Conservation (phyloP, 352 stramenopile genomes). For the Pythium guiyangense region DNA sequence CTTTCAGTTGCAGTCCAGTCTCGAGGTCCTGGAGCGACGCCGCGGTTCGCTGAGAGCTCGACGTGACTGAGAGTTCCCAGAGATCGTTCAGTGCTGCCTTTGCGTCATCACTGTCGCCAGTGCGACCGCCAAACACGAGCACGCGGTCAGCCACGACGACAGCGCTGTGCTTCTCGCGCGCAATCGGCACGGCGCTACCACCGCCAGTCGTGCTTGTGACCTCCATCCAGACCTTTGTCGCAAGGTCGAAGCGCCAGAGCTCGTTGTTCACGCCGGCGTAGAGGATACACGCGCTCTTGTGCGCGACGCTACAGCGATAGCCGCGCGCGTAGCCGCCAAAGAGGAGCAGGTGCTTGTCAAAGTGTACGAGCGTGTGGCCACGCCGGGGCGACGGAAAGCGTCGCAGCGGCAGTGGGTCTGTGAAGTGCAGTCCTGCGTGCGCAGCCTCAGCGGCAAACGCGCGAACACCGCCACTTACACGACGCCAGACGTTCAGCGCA, state of each 20-base stretch:
- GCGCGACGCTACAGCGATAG: constrained; percentile 48
- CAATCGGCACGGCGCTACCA: constrained; percentile 14
- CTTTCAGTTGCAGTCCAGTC: constrained; percentile 30
- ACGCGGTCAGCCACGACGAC: constrained; percentile 35
- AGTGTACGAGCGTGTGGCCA: constrained; percentile 47
- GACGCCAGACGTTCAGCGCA: constrained; percentile 38
- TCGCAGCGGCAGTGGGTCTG: constrained; percentile 23
- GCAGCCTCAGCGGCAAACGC: constrained; percentile 29
- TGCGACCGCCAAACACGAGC: constrained; percentile 56
- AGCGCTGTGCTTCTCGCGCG: constrained; percentile 61
- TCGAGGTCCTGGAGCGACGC: constrained; percentile 34
- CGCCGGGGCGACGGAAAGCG: constrained; percentile 47
- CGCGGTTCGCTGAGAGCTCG: constrained; percentile 25
- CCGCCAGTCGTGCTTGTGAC: constrained; percentile 12
- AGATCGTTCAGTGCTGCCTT: constrained; percentile 45
- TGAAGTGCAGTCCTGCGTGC: constrained; percentile 25
- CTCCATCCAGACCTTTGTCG: constrained; percentile 48
- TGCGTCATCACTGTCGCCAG: constrained; percentile 19
- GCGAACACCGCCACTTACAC: constrained; percentile 19
- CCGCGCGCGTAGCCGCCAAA: constrained; percentile 60
- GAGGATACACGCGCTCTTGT: constrained; percentile 38
- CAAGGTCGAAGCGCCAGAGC: constrained; percentile 60
- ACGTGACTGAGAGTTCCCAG: constrained; percentile 58
- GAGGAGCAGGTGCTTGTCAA: constrained; percentile 51
- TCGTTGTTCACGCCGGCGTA: constrained; percentile 48